phyloP scores from a whole-genome alignment of 2,329 filamentous ascomycete genomes.

The Cladophialophora immunda region DNA sequence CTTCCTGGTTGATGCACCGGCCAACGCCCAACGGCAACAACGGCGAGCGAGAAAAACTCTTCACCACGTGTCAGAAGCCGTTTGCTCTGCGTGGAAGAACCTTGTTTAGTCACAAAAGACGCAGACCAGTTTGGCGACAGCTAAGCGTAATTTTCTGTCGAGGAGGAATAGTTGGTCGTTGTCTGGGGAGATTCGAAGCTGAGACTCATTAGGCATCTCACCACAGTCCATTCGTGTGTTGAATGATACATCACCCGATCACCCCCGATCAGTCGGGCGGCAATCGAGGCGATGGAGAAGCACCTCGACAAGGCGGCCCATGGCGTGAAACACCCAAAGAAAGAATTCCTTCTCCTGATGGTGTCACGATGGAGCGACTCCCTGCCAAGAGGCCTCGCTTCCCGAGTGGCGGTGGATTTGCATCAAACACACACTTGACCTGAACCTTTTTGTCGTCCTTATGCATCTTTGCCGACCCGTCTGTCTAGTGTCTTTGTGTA shows the following conservation, averaged over 20 bases:
- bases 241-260: not conserved
- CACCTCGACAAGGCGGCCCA: not conserved
- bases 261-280: not conserved
- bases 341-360: not conserved
- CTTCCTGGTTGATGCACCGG: not conserved
- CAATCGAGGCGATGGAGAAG: slow-evolving; percentile 1
- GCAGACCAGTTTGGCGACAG: not conserved
- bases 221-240: not conserved
- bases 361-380: slow-evolving; percentile 3
- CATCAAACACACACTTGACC: not conserved
- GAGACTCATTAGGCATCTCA: not conserved
- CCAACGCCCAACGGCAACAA: not conserved
- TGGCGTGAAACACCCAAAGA: slow-evolving; percentile 1
- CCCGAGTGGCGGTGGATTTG: not conserved
- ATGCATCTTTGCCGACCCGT: not conserved
- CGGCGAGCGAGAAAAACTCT: slow-evolving; percentile 3
- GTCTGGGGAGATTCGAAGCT: not conserved
- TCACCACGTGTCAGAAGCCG: not conserved
- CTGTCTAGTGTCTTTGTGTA: not conserved
- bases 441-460: not conserved
- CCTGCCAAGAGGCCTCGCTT: not conserved
- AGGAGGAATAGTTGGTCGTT: not conserved
- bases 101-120: not conserved
- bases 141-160: not conserved
- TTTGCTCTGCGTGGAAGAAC: not conserved